These are phyloP conservation scores for Fragilaria crotonensis DNA, from an alignment of 108 stramenopile species.

Conservation along the genomic window DNA sequence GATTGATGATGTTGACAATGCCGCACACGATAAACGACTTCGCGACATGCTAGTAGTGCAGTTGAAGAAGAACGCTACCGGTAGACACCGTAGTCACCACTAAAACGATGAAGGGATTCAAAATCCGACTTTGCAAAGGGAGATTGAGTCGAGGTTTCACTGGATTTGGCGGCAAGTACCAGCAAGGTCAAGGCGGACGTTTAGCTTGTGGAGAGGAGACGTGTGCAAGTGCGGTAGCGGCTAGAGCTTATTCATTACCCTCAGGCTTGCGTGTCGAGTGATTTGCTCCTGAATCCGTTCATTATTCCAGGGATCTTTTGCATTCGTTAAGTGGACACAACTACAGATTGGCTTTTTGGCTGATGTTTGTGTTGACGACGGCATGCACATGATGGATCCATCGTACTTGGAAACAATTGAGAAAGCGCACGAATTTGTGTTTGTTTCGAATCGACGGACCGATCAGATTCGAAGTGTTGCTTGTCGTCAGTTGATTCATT, in stretches of 20 bases:
- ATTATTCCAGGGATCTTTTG: conserved; percentile 46
- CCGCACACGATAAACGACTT: conserved; percentile 56
- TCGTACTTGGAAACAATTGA: conserved; percentile 44
- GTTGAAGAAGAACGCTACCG: conserved; percentile 4
- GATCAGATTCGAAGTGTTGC: conserved; percentile 33
- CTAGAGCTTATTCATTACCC: conserved; percentile 59
- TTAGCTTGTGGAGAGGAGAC: conserved; percentile 65
- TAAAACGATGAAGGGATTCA: conserved; percentile 50
- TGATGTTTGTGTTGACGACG: conserved; percentile 76
- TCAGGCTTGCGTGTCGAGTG: conserved; percentile 45
- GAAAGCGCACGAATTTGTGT: conserved; percentile 52
- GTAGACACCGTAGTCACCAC: conserved; percentile 4
- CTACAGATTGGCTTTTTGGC: conserved; percentile 41
- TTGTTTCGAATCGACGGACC: conserved; percentile 34
- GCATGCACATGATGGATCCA: conserved; percentile 54
- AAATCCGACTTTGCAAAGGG: conserved; percentile 46
- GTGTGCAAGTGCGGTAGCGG: conserved; percentile 72
- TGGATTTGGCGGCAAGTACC: conserved; percentile 71
- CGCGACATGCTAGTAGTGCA: not conserved
- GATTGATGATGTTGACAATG: conserved; percentile 91
- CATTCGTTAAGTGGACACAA: conserved; percentile 32
- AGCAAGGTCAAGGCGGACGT: conserved; percentile 77
- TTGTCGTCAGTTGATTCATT: conserved; percentile 69
- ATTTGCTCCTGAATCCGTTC: conserved; percentile 63
- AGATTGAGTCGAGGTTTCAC: conserved; percentile 77